Percentiles rank a stretch among this genome's conserved stretches.
phyloP scores from a whole-genome alignment of 1,139 yeast genomes.

The Geotrichum phurueaensis region DNA sequence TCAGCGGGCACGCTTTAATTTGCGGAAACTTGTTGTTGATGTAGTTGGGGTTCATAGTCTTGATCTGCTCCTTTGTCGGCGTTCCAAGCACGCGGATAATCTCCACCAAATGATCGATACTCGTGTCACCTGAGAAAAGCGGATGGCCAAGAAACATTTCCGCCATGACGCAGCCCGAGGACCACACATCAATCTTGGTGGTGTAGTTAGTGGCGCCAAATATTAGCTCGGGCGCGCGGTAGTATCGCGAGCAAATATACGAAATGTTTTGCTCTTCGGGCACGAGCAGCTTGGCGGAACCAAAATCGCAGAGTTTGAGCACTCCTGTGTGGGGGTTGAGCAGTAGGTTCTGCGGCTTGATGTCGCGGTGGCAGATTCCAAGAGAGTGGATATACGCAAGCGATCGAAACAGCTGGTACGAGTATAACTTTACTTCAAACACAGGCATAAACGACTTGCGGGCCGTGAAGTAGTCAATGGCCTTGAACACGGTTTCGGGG shows the following conservation, averaged over 20 bases:
- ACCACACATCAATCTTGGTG: constrained; percentile 97
- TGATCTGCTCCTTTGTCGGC: constrained; percentile 86
- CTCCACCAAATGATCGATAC: constrained; percentile 95
- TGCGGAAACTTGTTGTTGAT: constrained; percentile 97
- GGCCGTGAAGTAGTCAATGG: constrained; percentile 77
- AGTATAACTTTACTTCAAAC: constrained; percentile 80
- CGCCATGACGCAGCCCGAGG: constrained; percentile 97
- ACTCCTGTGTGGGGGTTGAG: constrained; percentile 81
- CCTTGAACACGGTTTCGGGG: constrained; percentile 91
- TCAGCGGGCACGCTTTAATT: constrained; percentile 86
- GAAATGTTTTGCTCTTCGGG: constrained; percentile 93
- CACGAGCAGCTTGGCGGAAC: constrained; percentile 91
- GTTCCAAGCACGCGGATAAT: constrained; percentile 94
- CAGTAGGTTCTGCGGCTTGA: constrained; percentile 89
- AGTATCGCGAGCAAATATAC: constrained; percentile 92
- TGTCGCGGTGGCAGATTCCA: constrained; percentile 95
- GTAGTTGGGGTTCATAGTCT: constrained; percentile 94
- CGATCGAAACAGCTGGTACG: constrained; percentile 87
- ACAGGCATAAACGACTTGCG: constrained; percentile 76
- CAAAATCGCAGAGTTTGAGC: constrained; percentile 91
- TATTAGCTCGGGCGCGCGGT: constrained; percentile 89
- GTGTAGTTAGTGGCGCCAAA: constrained; percentile 91
- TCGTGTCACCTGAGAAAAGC: constrained; percentile 94
- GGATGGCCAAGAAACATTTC: constrained; percentile 94
- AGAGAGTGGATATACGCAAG: constrained; percentile 84